A percentile compares a stretch with the other conserved stretches of the same genome.
Evolutionary conservation across 2,329 filamentous ascomycete species (phyloP).

Genomic region (Monosporascus sp.): DNA sequence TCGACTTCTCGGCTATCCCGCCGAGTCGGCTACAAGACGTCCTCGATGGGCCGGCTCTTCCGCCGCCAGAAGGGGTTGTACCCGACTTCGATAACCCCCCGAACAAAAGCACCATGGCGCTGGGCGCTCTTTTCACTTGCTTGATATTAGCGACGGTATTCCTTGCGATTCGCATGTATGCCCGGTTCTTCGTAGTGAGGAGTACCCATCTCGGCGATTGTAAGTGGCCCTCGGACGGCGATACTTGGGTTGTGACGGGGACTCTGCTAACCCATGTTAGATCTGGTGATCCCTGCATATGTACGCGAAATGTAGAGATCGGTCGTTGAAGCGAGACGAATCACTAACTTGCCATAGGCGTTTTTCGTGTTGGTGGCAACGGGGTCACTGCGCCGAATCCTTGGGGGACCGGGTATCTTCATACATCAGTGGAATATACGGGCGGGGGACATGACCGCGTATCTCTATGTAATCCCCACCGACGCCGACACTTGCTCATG

Average conservation of each 20-base stretch:
- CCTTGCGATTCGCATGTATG: slow-evolving; percentile 4
- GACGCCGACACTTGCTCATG: too few relatives aligned
- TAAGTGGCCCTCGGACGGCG: not conserved
- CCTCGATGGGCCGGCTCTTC: slow-evolving; percentile 8
- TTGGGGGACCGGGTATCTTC: slow-evolving; percentile 4
- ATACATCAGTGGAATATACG: slow-evolving; percentile 11
- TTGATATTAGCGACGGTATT: slow-evolving; percentile 5
- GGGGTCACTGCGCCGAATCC: not conserved
- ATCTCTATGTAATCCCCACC: slow-evolving; percentile 3
- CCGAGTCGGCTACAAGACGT: not conserved
- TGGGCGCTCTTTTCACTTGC: not conserved
- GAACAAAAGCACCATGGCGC: slow-evolving; percentile 2
- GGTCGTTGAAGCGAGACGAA: not conserved
- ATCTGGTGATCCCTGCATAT: slow-evolving; percentile 3
- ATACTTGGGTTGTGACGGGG: not conserved
- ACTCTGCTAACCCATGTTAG: not conserved
- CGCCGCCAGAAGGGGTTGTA: slow-evolving; percentile 4
- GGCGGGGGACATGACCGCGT: slow-evolving; percentile 3
- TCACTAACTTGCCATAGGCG: not conserved
- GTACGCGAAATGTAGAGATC: not conserved
- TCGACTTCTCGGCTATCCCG: not conserved
- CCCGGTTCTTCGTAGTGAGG: slow-evolving; percentile 2
- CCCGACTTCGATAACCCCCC: slow-evolving; percentile 9
- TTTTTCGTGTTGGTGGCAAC: not conserved
- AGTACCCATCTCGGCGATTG: slow-evolving; percentile 4